Evolutionary conservation across 192 early-diverging fungal species (phyloP).

Genomic region (Coemansia sp.): DNA sequence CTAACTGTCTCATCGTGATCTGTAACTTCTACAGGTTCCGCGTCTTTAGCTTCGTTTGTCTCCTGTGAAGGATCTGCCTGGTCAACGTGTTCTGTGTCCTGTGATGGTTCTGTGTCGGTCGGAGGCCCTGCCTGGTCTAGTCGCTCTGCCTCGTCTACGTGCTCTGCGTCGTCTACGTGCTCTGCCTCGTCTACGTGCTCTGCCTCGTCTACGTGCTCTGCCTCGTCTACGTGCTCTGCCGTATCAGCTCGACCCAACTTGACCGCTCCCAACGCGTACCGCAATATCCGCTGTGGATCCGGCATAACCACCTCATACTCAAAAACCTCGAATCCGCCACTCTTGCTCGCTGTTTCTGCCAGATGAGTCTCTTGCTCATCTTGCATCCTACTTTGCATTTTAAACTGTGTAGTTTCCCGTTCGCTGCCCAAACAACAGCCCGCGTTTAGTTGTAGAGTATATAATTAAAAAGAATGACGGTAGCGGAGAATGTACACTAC

Average conservation of each 20-base stretch:
- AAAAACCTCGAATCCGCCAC: background rate
- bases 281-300: slow-evolving; percentile 9
- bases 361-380: slow-evolving; percentile 6
- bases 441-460: too few species aligned
- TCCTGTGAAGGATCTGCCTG: too few species aligned
- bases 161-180: too few species aligned
- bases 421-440: background rate
- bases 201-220: too few species aligned
- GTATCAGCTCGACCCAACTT: background rate
- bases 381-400: background rate
- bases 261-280: background rate
- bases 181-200: too few species aligned
- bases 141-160: too few species aligned
- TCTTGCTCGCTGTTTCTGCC: background rate
- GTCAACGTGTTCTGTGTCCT: too few species aligned
- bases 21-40: background rate
- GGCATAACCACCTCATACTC: background rate
- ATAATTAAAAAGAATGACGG: slow-evolving; percentile 1
- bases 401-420: too few species aligned
- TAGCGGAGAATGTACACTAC: background rate
- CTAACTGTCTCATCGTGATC: background rate
- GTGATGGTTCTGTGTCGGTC: too few species aligned
- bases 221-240: too few species aligned
- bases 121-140: too few species aligned
- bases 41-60: too few species aligned